These are phyloP conservation scores for Onygenales sp. DNA, from an alignment of 2,329 filamentous ascomycete genomes.

Conservation along the genomic window DNA sequence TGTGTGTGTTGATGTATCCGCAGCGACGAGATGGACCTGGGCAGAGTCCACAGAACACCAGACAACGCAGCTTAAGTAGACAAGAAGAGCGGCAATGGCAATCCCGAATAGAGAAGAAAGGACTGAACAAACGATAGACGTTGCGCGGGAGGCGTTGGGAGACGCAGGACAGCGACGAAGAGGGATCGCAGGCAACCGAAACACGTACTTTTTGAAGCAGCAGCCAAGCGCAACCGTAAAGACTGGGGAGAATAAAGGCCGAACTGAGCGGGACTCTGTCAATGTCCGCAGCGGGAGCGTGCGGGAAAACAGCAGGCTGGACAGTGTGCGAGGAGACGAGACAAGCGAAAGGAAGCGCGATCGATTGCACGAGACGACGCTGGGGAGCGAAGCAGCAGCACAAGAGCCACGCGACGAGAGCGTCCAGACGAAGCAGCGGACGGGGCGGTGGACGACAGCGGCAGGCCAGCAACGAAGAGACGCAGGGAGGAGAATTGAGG, in stretches of 20 bases:
- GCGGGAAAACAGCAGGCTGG: too few species aligned
- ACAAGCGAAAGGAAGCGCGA: not conserved
- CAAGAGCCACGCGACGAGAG: not conserved
- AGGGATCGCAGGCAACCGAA: not conserved
- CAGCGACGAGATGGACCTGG: not conserved
- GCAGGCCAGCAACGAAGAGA: not conserved
- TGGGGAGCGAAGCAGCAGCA: too few species aligned
- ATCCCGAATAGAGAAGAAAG: not conserved
- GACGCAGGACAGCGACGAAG: not conserved
- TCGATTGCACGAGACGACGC: not conserved
- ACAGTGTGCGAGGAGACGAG: not conserved
- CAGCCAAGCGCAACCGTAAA: not conserved
- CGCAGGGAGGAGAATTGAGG: not conserved
- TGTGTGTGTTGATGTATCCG: not conserved
- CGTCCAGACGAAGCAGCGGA: not conserved
- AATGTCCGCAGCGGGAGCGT: too few species aligned
- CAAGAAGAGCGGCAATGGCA: not conserved
- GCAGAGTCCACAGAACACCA: too few species aligned
- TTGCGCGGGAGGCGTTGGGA: not conserved
- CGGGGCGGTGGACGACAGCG: not conserved
- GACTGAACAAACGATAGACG: not conserved
- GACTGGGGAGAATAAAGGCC: not conserved
- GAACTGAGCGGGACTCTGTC: not conserved
- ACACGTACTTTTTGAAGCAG: slow-evolving; percentile 1
- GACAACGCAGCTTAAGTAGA: not conserved